phyloP scores from a whole-genome alignment of 208 protist genomes.

The Leishmania major region DNA sequence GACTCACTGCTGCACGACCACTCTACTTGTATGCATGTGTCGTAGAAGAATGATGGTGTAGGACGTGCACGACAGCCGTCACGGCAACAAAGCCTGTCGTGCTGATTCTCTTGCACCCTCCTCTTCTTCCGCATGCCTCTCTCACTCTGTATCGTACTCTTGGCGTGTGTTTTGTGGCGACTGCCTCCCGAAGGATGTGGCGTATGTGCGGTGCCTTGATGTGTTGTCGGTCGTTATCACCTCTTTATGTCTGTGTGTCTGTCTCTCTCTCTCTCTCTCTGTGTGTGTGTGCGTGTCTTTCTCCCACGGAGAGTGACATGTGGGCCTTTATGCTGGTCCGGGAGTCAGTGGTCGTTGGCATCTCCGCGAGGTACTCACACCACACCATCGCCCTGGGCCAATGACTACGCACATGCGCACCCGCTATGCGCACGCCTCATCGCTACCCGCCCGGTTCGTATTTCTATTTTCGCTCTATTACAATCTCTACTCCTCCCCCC shows the following conservation, averaged over 20 bases:
- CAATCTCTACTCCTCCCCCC: neutral
- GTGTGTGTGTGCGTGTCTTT: neutral
- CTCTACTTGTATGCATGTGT: neutral
- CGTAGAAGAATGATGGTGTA: neutral
- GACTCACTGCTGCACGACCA: neutral
- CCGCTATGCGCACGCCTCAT: neutral
- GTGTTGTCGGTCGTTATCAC: neutral
- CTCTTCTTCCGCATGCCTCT: neutral
- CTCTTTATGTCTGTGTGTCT: neutral
- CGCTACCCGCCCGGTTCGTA: neutral
- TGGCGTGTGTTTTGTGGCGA: neutral
- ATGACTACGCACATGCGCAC: neutral
- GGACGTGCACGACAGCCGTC: neutral
- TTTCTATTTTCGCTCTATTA: conserved; percentile 2
- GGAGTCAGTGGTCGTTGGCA: neutral
- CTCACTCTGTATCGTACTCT: neutral
- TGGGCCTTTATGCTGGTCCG: neutral
- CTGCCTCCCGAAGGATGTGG: neutral
- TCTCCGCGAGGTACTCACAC: neutral
- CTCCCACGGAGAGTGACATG: neutral
- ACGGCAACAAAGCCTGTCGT: neutral
- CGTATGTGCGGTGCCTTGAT: neutral
- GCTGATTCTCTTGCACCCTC: neutral
- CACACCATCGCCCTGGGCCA: neutral
- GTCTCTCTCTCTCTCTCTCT: too few relatives aligned